These are phyloP conservation scores for Globisporangium megalacanthum DNA, from an alignment of 352 stramenopile genomes.

Conservation along the genomic window DNA sequence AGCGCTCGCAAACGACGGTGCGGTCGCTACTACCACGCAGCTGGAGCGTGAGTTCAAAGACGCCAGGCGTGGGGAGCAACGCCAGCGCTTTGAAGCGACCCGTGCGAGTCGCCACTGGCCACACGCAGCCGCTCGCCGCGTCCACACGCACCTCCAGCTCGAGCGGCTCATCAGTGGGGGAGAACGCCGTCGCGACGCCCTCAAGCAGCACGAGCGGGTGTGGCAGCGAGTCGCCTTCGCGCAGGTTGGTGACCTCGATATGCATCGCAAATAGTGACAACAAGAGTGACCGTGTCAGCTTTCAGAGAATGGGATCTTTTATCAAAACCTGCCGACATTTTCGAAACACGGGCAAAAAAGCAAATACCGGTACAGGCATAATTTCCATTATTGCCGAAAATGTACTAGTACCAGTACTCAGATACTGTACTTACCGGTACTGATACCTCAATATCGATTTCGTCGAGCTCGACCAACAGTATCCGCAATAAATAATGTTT, in stretches of 20 bases:
- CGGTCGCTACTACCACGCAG: not conserved
- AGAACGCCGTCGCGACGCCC: conserved; percentile 16
- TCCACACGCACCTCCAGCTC: conserved; percentile 43
- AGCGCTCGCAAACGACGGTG: conserved; percentile 8
- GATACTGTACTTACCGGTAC: too few species aligned
- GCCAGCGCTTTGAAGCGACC: conserved; percentile 62
- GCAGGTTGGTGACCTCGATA: conserved; percentile 80
- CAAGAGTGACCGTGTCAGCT: too few species aligned
- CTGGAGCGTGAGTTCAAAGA: conserved; percentile 27
- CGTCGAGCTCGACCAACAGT: too few species aligned
- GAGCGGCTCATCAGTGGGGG: conserved; percentile 9
- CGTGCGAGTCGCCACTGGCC: conserved; percentile 32
- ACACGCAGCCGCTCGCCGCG: conserved; percentile 21
- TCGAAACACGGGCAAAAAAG: too few species aligned
- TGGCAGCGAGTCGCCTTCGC: conserved; percentile 64
- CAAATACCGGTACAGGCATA: too few species aligned
- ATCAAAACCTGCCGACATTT: too few species aligned
- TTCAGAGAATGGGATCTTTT: too few species aligned
- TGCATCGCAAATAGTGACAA: not conserved
- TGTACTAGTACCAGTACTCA: too few species aligned
- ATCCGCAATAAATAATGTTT: too few species aligned
- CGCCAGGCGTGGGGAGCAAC: conserved; percentile 39
- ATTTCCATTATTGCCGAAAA: too few species aligned
- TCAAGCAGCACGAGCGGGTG: conserved; percentile 59
- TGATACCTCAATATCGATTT: too few species aligned